Conservation (phyloP, 352 stramenopile species). For the Globisporangium polare region DNA sequence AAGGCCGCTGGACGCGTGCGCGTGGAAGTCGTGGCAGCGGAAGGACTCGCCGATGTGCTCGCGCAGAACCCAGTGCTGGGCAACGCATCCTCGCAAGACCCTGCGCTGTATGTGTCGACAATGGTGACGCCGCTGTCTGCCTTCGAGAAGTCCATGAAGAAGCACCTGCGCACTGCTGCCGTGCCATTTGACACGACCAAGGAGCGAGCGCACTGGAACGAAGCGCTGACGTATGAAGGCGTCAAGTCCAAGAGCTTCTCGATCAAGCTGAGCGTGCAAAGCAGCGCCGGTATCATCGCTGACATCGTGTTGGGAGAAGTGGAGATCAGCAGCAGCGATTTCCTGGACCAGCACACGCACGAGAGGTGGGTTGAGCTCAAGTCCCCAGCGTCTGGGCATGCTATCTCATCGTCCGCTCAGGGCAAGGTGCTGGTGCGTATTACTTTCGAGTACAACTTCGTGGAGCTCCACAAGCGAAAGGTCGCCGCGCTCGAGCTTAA, state of each 20-base stretch:
- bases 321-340: slow-evolving; percentile 44
- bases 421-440: slow-evolving; percentile 55
- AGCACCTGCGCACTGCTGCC: slow-evolving; percentile 47
- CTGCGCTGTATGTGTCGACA: slow-evolving; percentile 53
- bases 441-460: slow-evolving; percentile 53
- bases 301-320: slow-evolving; percentile 68
- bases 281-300: slow-evolving; percentile 51
- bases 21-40: slow-evolving; percentile 46
- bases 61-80: slow-evolving; percentile 29
- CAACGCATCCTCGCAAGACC: slow-evolving; percentile 13
- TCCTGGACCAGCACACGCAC: slow-evolving; percentile 56
- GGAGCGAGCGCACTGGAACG: slow-evolving; percentile 38
- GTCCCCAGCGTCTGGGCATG: slow-evolving; percentile 24
- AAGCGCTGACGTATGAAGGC: slow-evolving; percentile 54
- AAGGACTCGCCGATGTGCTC: slow-evolving; percentile 31
- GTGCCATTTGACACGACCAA: slow-evolving; percentile 15
- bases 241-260: slow-evolving; percentile 63
- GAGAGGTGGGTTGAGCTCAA: slow-evolving; percentile 55
- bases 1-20: slow-evolving; percentile 52
- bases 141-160: slow-evolving; percentile 69
- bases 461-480: slow-evolving; percentile 34
- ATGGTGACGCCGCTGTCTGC: slow-evolving; percentile 53
- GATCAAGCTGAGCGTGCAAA: slow-evolving; percentile 62
- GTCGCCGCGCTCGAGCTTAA: slow-evolving; percentile 38
- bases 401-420: slow-evolving; percentile 15